phyloP scores from a whole-genome alignment of 2,329 filamentous ascomycete genomes.

The Emergomyces africanus region DNA sequence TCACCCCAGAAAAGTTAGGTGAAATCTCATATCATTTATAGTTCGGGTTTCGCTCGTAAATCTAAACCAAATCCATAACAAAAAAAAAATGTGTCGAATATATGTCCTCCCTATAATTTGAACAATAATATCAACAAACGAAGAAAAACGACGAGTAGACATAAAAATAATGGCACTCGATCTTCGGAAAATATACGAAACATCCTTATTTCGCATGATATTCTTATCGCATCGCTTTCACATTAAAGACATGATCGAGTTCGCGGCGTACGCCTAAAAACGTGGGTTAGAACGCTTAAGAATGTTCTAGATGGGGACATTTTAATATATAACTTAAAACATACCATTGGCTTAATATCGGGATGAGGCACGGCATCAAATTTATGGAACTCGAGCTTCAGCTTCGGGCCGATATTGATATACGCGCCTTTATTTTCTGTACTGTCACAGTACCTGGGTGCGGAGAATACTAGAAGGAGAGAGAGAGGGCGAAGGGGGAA shows the following conservation, averaged over 20 bases:
- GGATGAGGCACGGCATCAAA: slow-evolving; percentile 97
- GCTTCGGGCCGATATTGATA: slow-evolving; percentile 88
- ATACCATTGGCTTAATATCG: slow-evolving; percentile 78
- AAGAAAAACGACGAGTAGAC: neutral
- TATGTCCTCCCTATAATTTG: neutral
- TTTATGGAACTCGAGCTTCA: slow-evolving; percentile 82
- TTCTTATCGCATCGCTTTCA: slow-evolving; percentile 3
- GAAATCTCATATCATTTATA: too few relatives aligned
- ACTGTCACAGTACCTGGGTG: slow-evolving; percentile 92
- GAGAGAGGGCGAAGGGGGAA: too few relatives aligned
- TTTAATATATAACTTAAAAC: slow-evolving; percentile 11
- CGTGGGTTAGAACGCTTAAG: neutral
- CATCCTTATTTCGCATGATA: neutral
- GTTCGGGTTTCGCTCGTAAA: neutral
- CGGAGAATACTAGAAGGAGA: slow-evolving; percentile 64
- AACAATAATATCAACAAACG: neutral
- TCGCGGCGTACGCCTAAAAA: slow-evolving; percentile 34
- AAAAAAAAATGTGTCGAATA: neutral
- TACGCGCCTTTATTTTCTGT: slow-evolving; percentile 98
- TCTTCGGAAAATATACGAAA: neutral
- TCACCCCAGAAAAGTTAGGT: too few relatives aligned
- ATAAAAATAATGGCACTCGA: neutral
- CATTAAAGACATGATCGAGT: slow-evolving; percentile 25
- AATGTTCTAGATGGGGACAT: neutral
- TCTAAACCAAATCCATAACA: neutral